Evolutionary conservation across 2,329 filamentous ascomycete genomes (phyloP).

Genomic region (Calonectria hongkongensis): DNA sequence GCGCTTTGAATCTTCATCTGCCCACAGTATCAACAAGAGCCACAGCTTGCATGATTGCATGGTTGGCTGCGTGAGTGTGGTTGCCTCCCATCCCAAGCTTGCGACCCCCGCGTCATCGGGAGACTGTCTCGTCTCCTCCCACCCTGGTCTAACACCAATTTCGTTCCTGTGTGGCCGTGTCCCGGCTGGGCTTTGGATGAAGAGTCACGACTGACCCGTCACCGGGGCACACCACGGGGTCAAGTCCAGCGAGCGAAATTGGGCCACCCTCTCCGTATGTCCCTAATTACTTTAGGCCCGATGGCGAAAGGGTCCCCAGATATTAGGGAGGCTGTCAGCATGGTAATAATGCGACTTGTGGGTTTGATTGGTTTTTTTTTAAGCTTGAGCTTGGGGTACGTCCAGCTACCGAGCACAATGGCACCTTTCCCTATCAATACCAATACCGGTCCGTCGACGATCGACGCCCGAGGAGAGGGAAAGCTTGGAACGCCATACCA

Average conservation of each 20-base stretch:
- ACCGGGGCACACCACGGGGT: slow-evolving; percentile 30
- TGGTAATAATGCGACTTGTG: background rate
- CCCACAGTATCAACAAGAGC: slow-evolving; percentile 40
- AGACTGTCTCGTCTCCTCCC: slow-evolving; percentile 26
- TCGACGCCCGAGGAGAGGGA: slow-evolving; percentile 20
- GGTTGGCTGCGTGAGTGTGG: slow-evolving; percentile 18
- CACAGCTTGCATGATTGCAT: slow-evolving; percentile 51
- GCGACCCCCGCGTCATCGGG: slow-evolving; percentile 24
- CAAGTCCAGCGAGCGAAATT: slow-evolving; percentile 25
- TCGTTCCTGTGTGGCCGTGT: slow-evolving; percentile 12
- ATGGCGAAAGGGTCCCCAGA: slow-evolving; percentile 3
- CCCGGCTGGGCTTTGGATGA: slow-evolving; percentile 28
- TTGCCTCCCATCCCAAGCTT: slow-evolving; percentile 24
- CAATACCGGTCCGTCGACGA: slow-evolving; percentile 2
- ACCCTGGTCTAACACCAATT: slow-evolving; percentile 28
- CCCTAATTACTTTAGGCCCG: slow-evolving; percentile 7
- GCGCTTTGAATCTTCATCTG: background rate
- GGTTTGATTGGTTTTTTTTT: slow-evolving; percentile 2
- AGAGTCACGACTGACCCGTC: slow-evolving; percentile 30
- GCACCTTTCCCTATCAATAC: slow-evolving; percentile 1
- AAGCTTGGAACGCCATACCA: slow-evolving; percentile 11
- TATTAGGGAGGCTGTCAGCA: slow-evolving; percentile 9
- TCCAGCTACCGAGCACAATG: background rate
- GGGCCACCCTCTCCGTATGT: background rate
- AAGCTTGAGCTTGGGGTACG: background rate